Evolutionary conservation across 225 moss, liverwort and hornwort genomes (phyloP), one percentile per base, ranked within the genome.

Genomic region (Sphagnum tenellum): DNA sequence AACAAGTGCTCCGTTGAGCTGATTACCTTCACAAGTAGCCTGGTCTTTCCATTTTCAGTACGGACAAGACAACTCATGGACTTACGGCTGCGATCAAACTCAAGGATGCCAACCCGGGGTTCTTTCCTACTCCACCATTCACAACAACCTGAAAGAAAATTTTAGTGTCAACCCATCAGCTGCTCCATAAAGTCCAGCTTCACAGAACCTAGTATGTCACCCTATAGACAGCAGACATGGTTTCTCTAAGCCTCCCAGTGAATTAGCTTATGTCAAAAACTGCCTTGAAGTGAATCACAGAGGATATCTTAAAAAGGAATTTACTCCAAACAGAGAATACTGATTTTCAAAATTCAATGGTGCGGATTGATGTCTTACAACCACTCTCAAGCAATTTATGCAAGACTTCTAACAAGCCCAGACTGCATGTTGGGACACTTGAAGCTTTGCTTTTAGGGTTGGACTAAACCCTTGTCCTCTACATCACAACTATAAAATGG

Each of bases 1-100:
- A 29, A 1, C 29, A 29, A 29, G 29, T 29, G 29, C 29, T 29
- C 29, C 1, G 29, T 29, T 29, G 52, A 9, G 9, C 52, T 5
- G 52, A 5, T 12, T 63, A 95, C 95, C 88, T 95, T 95, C 64
- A 95, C 95, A 59, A 95, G 76, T 12, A 95, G 76, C 59, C 82
- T 82, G 72, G 92, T 95, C 14, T 63, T 77, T 71, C 89, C 86
- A 46, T 73, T 62, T 46, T 49, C 61, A 56, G 48, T 65, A 71
- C 78, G 89, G 55, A 82, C 77, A 45, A 95, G 70, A 75, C 86
- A 86, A 68, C 95, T 79, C 95, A 95, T 95, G 6, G 95, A 95
- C 69, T 92, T 95, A 58, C 95, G 87, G 57, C 70, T 82, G 57
- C 92, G 87, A 71, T 95, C 95, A 55, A 95, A 95, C 71, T 95